Percentiles rank a stretch among this genome's conserved stretches.
Conservation (phyloP, 2,329 filamentous ascomycete genomes). For the Aspergillus alliaceus region DNA sequence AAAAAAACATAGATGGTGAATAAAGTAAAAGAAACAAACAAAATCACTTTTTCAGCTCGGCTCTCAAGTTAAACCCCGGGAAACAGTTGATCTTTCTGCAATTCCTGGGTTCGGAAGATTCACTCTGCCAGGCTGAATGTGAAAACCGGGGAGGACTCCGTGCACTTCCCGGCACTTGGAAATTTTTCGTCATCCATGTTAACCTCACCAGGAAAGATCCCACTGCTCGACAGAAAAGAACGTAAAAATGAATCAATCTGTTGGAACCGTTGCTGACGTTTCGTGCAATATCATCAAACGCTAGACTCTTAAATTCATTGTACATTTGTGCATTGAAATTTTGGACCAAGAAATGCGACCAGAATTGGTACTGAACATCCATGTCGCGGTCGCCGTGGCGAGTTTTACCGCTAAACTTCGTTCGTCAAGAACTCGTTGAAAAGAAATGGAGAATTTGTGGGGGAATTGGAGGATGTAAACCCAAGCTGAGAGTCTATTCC, state of each 20-base stretch:
- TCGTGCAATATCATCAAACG: slow-evolving; percentile 62
- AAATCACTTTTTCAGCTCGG: slow-evolving; percentile 50
- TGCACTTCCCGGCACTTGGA: not conserved
- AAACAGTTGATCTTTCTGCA: slow-evolving; percentile 56
- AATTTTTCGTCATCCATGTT: slow-evolving; percentile 48
- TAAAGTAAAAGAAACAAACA: slow-evolving; percentile 18
- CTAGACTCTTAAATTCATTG: slow-evolving; percentile 65
- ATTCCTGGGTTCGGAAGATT: slow-evolving; percentile 46
- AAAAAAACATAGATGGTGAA: slow-evolving; percentile 15
- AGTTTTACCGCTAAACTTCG: slow-evolving; percentile 40
- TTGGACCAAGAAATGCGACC: slow-evolving; percentile 69
- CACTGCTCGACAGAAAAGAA: slow-evolving; percentile 53
- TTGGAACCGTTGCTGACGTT: slow-evolving; percentile 58
- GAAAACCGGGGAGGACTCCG: slow-evolving; percentile 42
- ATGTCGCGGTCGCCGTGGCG: slow-evolving; percentile 45
- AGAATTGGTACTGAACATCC: slow-evolving; percentile 71
- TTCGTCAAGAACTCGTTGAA: slow-evolving; percentile 52
- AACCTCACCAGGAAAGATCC: slow-evolving; percentile 53
- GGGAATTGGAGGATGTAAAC: slow-evolving; percentile 40
- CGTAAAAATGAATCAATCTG: slow-evolving; percentile 66
- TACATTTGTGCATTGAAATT: slow-evolving; percentile 78
- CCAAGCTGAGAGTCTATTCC: slow-evolving; percentile 40
- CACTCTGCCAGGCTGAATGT: slow-evolving; percentile 54
- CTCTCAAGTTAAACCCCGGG: slow-evolving; percentile 52
- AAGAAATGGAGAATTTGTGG: not conserved